Evolutionary conservation across 2,329 filamentous ascomycete species (phyloP).

Genomic region (Elsinoe arachidis): DNA sequence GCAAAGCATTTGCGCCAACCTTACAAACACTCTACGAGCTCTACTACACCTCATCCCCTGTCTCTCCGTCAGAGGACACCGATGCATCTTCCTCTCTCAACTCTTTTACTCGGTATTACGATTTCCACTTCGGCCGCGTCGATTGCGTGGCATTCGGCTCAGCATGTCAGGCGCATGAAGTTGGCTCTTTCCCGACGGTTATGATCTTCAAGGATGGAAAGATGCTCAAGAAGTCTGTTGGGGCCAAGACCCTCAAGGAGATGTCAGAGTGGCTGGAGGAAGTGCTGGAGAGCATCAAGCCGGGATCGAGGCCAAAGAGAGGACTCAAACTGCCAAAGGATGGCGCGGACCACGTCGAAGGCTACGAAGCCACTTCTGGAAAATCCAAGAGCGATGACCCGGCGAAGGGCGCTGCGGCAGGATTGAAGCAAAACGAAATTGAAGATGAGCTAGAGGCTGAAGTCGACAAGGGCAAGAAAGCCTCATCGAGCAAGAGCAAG

Average conservation of each 20-base stretch:
- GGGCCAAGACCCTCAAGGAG: conserved; percentile 56
- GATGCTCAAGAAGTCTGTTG: conserved; percentile 53
- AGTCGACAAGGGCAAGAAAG: conserved; percentile 20
- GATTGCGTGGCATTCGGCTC: conserved; percentile 81
- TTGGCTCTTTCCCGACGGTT: conserved; percentile 68
- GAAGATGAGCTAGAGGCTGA: conserved; percentile 12
- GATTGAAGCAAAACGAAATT: conserved; percentile 17
- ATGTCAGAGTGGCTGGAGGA: conserved; percentile 67
- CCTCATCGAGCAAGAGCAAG: conserved; percentile 29
- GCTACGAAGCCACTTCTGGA: conserved; percentile 21
- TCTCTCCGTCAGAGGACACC: conserved; percentile 37
- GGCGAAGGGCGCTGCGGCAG: conserved; percentile 28
- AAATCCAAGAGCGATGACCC: conserved; percentile 29
- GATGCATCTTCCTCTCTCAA: conserved; percentile 46
- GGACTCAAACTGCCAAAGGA: conserved; percentile 62
- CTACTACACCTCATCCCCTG: conserved; percentile 78
- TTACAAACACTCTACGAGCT: conserved; percentile 94
- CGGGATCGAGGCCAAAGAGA: conserved; percentile 64
- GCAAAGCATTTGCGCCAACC: conserved; percentile 67
- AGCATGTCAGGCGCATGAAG: conserved; percentile 59
- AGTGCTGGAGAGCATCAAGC: conserved; percentile 66
- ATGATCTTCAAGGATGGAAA: conserved; percentile 72
- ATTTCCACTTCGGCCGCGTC: conserved; percentile 77
- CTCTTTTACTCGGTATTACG: conserved; percentile 72
- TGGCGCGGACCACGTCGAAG: conserved; percentile 43